Percentiles rank a stretch among this genome's conserved stretches.
These are phyloP conservation scores for Podospora sp. DNA, from an alignment of 495 filamentous ascomycete genomes.

Conservation along the genomic window DNA sequence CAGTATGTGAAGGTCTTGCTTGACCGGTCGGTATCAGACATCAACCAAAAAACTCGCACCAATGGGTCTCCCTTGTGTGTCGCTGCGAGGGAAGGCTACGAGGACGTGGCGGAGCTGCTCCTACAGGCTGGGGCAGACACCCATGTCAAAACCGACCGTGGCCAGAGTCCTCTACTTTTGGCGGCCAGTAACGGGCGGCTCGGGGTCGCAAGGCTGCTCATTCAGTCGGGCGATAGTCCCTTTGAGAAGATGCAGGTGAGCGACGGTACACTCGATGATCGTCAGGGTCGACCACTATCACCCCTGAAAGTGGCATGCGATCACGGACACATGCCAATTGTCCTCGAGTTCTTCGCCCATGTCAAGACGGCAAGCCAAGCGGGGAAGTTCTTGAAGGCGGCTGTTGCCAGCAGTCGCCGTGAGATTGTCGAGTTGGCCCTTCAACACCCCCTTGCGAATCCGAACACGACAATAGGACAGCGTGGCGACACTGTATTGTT, in stretches of 20 bases:
- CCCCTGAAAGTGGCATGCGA: neutral
- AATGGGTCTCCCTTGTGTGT: conserved; percentile 19
- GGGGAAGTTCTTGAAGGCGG: neutral
- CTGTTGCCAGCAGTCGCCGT: neutral
- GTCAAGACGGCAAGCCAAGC: conserved; percentile 19
- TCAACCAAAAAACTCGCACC: neutral
- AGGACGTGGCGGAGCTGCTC: conserved; percentile 22
- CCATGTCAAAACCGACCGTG: conserved; percentile 11
- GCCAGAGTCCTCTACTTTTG: neutral
- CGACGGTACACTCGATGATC: neutral
- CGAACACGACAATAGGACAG: neutral
- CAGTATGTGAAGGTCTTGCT: conserved; percentile 18
- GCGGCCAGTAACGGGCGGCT: neutral
- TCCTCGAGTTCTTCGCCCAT: neutral
- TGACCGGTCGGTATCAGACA: neutral
- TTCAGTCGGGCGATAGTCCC: neutral
- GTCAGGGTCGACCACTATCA: neutral
- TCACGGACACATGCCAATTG: neutral
- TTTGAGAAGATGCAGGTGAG: neutral
- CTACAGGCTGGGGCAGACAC: conserved; percentile 29
- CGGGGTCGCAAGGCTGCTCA: neutral
- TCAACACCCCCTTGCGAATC: neutral
- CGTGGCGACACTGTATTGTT: conserved; percentile 8
- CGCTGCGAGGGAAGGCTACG: conserved; percentile 13
- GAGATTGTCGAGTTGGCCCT: conserved; percentile 6